Percentiles rank a stretch among this genome's conserved stretches.
Conservation (phyloP, 768 basidiomycete species). For the Suillus plorans region DNA sequence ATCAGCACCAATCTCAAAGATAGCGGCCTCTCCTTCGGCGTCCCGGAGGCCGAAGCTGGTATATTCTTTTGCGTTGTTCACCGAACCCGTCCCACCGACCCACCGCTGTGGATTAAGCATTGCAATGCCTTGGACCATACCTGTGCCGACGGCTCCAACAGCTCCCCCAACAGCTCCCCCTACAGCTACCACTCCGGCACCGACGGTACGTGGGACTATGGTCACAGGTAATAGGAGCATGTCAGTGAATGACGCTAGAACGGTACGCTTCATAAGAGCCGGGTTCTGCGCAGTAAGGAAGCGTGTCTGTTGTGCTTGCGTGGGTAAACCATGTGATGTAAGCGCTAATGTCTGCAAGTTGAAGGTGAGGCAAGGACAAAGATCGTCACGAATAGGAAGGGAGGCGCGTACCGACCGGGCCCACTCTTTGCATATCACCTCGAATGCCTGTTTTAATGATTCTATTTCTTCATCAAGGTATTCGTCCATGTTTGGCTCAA, state of each 20-base stretch:
- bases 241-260: constrained; percentile 89
- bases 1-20: constrained; percentile 50
- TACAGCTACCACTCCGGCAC: constrained; percentile 61
- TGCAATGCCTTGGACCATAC: constrained; percentile 78
- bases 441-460: constrained; percentile 69
- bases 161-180: constrained; percentile 63
- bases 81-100: constrained; percentile 45
- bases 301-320: constrained; percentile 38
- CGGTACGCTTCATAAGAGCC: constrained; percentile 87
- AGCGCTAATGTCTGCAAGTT: constrained; percentile 2
- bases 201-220: constrained; percentile 84
- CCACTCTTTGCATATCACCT: constrained; percentile 78
- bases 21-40: constrained; percentile 30
- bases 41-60: constrained; percentile 19
- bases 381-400: not conserved
- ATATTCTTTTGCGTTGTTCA: constrained; percentile 18
- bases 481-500: constrained; percentile 95
- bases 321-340: not conserved
- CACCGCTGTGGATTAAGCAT: constrained; percentile 92
- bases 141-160: constrained; percentile 65
- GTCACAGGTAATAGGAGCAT: constrained; percentile 91
- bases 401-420: constrained; percentile 58
- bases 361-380: not conserved
- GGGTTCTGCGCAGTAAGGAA: constrained; percentile 88
- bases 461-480: constrained; percentile 95